Conservation (phyloP, 495 filamentous ascomycete species). For the Xylaria telfairii region DNA sequence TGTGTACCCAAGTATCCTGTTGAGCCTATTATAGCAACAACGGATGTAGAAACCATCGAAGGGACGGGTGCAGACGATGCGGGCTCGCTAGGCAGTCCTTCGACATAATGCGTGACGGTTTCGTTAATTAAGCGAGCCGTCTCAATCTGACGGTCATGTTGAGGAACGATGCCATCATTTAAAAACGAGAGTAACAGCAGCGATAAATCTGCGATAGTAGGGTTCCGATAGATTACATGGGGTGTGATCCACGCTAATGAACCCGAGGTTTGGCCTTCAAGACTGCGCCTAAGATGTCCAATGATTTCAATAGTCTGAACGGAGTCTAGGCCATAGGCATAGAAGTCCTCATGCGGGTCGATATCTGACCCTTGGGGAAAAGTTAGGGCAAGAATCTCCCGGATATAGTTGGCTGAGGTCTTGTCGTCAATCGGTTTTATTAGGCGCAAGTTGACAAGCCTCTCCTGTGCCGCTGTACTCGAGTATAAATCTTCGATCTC, state of each 20-base stretch:
- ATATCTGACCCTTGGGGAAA: slow-evolving; percentile 8
- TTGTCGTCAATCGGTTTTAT: no score
- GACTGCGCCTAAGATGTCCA: slow-evolving; percentile 10
- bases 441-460: no score
- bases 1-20: slow-evolving; percentile 57
- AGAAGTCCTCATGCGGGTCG: slow-evolving; percentile 19
- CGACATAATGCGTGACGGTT: not conserved
- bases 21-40: slow-evolving; percentile 53
- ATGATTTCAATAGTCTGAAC: slow-evolving; percentile 24
- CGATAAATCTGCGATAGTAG: slow-evolving; percentile 14
- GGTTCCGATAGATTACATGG: slow-evolving; percentile 16
- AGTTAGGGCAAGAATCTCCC: slow-evolving; percentile 12
- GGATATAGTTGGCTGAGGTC: not conserved
- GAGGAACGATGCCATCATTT: slow-evolving; percentile 15
- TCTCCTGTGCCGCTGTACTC: not conserved
- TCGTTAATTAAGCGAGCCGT: not conserved
- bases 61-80: not conserved
- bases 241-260: slow-evolving; percentile 20
- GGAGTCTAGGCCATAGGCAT: slow-evolving; percentile 23
- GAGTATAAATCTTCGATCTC: slow-evolving; percentile 29
- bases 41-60: not conserved
- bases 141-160: not conserved
- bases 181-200: not conserved
- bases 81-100: not conserved
- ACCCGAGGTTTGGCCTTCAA: not conserved